Evolutionary conservation across 805 yeast species (phyloP).

Genomic region (Candida multigemmis): DNA sequence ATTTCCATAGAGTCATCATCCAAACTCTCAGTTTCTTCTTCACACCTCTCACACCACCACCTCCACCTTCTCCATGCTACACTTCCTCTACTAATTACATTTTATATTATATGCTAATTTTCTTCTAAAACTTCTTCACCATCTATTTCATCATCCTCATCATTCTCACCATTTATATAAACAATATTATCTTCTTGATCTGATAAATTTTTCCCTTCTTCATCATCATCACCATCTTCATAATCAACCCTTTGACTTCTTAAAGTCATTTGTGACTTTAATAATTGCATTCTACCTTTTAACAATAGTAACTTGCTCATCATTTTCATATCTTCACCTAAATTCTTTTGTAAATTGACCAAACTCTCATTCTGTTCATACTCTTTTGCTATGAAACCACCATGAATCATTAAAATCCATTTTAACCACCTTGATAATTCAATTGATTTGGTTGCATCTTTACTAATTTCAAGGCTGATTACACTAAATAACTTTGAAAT

Average conservation of each 20-base stretch:
- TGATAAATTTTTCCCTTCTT: constrained; percentile 7
- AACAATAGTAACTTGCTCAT: constrained; percentile 66
- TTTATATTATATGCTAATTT: no score
- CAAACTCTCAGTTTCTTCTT: no score
- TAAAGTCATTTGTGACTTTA: constrained; percentile 66
- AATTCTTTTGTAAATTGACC: constrained; percentile 47
- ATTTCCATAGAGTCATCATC: no score
- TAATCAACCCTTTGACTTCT: constrained; percentile 26
- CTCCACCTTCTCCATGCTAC: no score
- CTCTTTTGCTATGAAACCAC: constrained; percentile 49
- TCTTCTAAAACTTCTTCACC: constrained; percentile 23
- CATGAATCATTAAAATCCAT: constrained; percentile 67
- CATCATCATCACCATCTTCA: constrained; percentile 9
- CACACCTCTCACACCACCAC: no score
- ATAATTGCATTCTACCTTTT: constrained; percentile 77
- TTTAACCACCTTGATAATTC: constrained; percentile 59
- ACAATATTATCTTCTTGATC: constrained; percentile 19
- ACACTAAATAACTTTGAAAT: constrained; percentile 16
- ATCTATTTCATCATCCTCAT: constrained; percentile 21
- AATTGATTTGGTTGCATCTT: constrained; percentile 15
- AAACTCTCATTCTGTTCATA: constrained; percentile 46
- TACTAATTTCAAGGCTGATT: constrained; percentile 17
- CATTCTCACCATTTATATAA: constrained; percentile 29
- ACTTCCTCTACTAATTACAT: no score
- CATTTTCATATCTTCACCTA: constrained; percentile 45